Evolutionary conservation across 1,284 basidiomycete species (phyloP).

Genomic region (Naganishia sp.): DNA sequence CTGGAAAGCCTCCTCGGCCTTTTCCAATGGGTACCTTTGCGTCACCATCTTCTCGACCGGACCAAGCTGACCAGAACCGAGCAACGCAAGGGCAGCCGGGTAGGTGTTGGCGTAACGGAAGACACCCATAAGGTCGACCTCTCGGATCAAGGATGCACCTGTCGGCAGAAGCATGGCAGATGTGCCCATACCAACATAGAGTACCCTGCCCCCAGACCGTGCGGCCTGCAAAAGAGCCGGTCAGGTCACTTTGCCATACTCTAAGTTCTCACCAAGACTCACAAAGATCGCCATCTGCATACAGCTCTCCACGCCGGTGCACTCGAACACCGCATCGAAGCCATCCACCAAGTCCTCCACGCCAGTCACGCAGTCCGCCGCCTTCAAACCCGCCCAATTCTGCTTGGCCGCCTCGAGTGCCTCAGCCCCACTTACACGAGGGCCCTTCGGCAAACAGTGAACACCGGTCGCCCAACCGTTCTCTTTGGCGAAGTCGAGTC

Average conservation of each 20-base stretch:
- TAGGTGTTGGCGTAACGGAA: constrained; percentile 88
- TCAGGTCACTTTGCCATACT: constrained; percentile 8
- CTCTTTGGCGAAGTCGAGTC: constrained; percentile 71
- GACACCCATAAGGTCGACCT: constrained; percentile 89
- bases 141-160: constrained; percentile 75
- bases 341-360: constrained; percentile 64
- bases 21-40: constrained; percentile 69
- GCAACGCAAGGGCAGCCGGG: constrained; percentile 74
- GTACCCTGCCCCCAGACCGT: constrained; percentile 78
- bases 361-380: constrained; percentile 36
- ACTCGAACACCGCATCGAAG: constrained; percentile 91
- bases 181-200: constrained; percentile 94
- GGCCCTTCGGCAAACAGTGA: constrained; percentile 64
- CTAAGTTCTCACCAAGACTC: constrained; percentile 52
- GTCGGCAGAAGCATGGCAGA: constrained; percentile 79
- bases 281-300: constrained; percentile 85
- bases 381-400: constrained; percentile 58
- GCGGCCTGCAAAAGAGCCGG: constrained; percentile 62
- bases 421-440: constrained; percentile 60
- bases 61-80: constrained; percentile 63
- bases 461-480: constrained; percentile 75
- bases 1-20: constrained; percentile 74
- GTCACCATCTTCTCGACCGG: constrained; percentile 76
- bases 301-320: constrained; percentile 87
- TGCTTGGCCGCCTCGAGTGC: constrained; percentile 66